Evolutionary conservation across 345 rosid species (phyloP).

Genomic region (Litchi chinensis): DNA sequence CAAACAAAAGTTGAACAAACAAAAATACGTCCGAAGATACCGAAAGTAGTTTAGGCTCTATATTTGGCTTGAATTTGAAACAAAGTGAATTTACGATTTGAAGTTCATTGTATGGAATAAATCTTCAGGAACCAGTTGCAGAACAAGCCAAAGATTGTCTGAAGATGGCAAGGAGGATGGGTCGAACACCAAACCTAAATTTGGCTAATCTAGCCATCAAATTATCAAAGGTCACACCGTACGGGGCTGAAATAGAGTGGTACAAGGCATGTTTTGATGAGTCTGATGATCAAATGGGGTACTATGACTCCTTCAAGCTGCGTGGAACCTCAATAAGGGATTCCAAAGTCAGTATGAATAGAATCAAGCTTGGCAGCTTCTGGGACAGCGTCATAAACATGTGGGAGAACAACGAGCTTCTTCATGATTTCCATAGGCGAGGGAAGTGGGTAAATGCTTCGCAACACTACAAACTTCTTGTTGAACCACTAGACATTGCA

Average conservation of each 20-base stretch:
- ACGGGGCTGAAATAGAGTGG: conserved; percentile 65
- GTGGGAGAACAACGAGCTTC: conserved; percentile 65
- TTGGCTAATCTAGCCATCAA: conserved; percentile 52
- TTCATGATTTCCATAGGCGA: conserved; percentile 55
- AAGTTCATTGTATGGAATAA: background rate
- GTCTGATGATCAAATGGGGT: conserved; percentile 53
- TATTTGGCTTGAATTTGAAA: background rate
- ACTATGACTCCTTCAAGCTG: conserved; percentile 74
- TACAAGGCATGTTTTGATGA: conserved; percentile 55
- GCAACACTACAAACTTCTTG: conserved; percentile 65
- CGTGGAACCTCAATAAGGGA: conserved; percentile 47
- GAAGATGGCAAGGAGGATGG: conserved; percentile 43
- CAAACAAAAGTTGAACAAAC: background rate
- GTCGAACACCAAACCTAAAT: conserved; percentile 53
- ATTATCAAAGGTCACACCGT: conserved; percentile 43
- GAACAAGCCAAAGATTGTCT: conserved; percentile 42
- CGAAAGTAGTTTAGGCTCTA: background rate
- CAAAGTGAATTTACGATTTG: background rate
- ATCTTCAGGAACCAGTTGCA: conserved; percentile 37
- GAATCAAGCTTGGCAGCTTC: conserved; percentile 59
- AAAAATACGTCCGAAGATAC: background rate
- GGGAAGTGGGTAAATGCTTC: conserved; percentile 69
- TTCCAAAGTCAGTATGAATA: conserved; percentile 56
- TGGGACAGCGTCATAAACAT: conserved; percentile 65
- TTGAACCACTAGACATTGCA: conserved; percentile 80